Conservation (phyloP, 1,284 basidiomycete genomes). For the Neonothopanus nambi region DNA sequence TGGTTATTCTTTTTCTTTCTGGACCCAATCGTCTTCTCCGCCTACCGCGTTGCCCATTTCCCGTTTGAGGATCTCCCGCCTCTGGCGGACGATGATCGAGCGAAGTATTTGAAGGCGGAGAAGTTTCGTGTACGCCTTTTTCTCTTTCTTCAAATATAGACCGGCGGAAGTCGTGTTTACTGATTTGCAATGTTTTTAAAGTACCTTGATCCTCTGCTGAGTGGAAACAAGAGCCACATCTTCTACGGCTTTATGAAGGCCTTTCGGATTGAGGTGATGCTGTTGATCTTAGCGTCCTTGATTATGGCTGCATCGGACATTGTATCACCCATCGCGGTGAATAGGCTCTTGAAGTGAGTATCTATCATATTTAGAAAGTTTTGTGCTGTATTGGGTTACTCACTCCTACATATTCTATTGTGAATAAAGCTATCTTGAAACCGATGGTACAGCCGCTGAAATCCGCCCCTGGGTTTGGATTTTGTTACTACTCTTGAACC, state of each 20-base stretch:
- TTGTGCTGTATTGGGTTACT: background rate
- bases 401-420: background rate
- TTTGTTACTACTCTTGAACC: slow-evolving; percentile 33
- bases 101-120: slow-evolving; percentile 24
- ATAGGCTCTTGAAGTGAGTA: slow-evolving; percentile 34
- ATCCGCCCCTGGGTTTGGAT: slow-evolving; percentile 27
- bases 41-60: slow-evolving; percentile 29
- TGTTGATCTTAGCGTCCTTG: slow-evolving; percentile 31
- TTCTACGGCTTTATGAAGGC: slow-evolving; percentile 33
- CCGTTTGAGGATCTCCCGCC: slow-evolving; percentile 40
- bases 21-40: slow-evolving; percentile 39
- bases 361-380: background rate
- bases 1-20: slow-evolving; percentile 52
- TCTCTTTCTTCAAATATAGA: too few relatives aligned
- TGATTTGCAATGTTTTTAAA: slow-evolving; percentile 33
- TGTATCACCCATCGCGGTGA: slow-evolving; percentile 51
- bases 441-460: slow-evolving; percentile 15
- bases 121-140: slow-evolving; percentile 17
- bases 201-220: slow-evolving; percentile 42
- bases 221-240: slow-evolving; percentile 33
- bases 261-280: slow-evolving; percentile 39
- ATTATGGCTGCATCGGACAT: slow-evolving; percentile 34
- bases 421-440: slow-evolving; percentile 29
- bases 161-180: background rate
- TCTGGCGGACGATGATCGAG: slow-evolving; percentile 48